phyloP scores from a whole-genome alignment of 805 yeast species.

The Candida yuanshanica region DNA sequence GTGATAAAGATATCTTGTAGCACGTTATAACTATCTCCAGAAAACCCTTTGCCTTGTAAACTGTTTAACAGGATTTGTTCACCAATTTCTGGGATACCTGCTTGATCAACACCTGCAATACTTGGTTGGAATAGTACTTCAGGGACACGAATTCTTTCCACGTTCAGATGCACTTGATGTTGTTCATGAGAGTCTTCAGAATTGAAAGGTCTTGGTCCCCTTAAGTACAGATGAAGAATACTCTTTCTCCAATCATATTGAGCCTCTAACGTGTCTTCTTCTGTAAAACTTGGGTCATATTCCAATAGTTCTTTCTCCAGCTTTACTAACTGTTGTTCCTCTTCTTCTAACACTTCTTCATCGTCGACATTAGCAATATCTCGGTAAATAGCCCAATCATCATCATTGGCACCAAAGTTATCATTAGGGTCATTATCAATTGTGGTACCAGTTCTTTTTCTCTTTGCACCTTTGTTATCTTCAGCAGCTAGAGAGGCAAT shows the following conservation, averaged over 20 bases:
- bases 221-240: constrained; percentile 71
- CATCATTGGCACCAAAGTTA: constrained; percentile 92
- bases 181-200: constrained; percentile 78
- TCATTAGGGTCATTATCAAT: constrained; percentile 90
- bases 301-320: constrained; percentile 74
- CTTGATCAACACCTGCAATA: constrained; percentile 93
- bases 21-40: constrained; percentile 47
- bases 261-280: constrained; percentile 78
- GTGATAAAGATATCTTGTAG: constrained; percentile 70
- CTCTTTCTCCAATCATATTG: constrained; percentile 83
- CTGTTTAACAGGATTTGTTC: constrained; percentile 60
- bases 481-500: constrained; percentile 84
- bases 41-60: constrained; percentile 48
- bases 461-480: constrained; percentile 37
- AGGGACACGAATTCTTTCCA: constrained; percentile 88
- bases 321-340: constrained; percentile 49
- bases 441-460: constrained; percentile 53
- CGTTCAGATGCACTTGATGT: constrained; percentile 85
- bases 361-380: constrained; percentile 73
- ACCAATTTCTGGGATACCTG: constrained; percentile 79
- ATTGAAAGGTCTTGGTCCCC: constrained; percentile 87
- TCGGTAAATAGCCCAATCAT: constrained; percentile 89
- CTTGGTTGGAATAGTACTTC: constrained; percentile 90
- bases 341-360: constrained; percentile 76
- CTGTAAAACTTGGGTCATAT: constrained; percentile 78